Conservation (phyloP, 2,329 filamentous ascomycete species). For the Fusarium tanahbumbuense region DNA sequence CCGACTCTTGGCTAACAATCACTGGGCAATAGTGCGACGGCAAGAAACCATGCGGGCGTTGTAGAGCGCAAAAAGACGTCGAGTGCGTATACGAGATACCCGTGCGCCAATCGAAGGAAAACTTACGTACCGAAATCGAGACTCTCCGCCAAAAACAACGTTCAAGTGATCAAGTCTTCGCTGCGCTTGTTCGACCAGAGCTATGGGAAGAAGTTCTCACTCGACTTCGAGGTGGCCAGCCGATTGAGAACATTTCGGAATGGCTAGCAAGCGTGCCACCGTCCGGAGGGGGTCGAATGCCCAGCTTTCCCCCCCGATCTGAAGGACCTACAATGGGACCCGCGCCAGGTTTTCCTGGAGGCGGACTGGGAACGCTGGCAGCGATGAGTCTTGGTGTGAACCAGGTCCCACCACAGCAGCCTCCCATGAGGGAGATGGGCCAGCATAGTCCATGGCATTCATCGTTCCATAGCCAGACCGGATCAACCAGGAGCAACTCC, state of each 20-base stretch:
- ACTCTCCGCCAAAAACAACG: conserved; percentile 65
- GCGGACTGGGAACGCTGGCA: conserved; percentile 45
- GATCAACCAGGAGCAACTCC: conserved; percentile 60
- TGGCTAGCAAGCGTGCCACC: conserved; percentile 58
- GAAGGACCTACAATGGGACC: conserved; percentile 38
- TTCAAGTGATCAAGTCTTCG: conserved; percentile 66
- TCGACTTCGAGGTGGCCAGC: conserved; percentile 65
- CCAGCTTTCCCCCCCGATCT: conserved; percentile 42
- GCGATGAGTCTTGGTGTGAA: conserved; percentile 49
- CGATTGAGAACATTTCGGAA: conserved; percentile 66
- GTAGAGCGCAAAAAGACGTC: conserved; percentile 63
- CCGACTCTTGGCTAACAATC: conserved; percentile 25
- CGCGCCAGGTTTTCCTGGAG: conserved; percentile 47
- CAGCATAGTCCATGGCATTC: conserved; percentile 63
- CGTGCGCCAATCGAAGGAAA: conserved; percentile 72
- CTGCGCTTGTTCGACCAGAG: conserved; percentile 63
- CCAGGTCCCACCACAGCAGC: conserved; percentile 49
- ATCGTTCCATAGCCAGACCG: conserved; percentile 59
- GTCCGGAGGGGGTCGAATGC: conserved; percentile 47
- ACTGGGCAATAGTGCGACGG: conserved; percentile 65
- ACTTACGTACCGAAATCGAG: conserved; percentile 70
- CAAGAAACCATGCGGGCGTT: conserved; percentile 65
- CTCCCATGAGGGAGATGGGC: conserved; percentile 54
- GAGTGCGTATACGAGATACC: conserved; percentile 72
- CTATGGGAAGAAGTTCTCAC: conserved; percentile 66